A percentile compares a stretch with the other conserved stretches of the same genome.
Evolutionary conservation across 176 grass and related monocot species (phyloP).

Genomic region (Pharus latifolius): DNA sequence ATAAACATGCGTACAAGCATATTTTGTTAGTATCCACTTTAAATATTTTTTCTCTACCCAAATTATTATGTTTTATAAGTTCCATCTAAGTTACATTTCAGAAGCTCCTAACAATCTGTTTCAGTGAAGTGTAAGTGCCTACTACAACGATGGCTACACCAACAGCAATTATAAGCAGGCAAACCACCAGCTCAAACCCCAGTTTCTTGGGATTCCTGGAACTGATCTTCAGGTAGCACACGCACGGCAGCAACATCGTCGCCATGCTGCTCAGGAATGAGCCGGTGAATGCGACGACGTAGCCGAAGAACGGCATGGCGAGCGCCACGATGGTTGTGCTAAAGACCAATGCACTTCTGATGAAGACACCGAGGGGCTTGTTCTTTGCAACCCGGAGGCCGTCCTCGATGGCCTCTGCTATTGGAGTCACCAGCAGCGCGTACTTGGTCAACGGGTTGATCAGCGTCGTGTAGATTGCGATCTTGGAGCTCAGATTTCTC

Average conservation of each 20-base stretch:
- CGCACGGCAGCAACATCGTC: slow-evolving; percentile 60
- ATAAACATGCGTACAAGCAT: no score
- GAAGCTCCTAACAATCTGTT: slow-evolving; percentile 50
- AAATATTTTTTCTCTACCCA: no score
- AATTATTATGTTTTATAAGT: no score
- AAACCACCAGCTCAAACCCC: slow-evolving; percentile 39
- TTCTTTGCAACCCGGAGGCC: slow-evolving; percentile 31
- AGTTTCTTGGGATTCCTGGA: slow-evolving; percentile 30
- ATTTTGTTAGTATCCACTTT: no score
- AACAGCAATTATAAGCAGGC: slow-evolving; percentile 35
- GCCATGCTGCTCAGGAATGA: slow-evolving; percentile 57
- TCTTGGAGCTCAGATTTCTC: slow-evolving; percentile 28
- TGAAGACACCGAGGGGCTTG: slow-evolving; percentile 2
- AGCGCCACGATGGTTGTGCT: slow-evolving; percentile 60
- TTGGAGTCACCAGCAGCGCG: slow-evolving; percentile 22
- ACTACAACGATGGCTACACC: slow-evolving; percentile 35
- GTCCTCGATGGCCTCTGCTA: slow-evolving; percentile 65
- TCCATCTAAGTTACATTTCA: no score
- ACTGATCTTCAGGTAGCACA: slow-evolving; percentile 74
- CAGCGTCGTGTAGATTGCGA: slow-evolving; percentile 79
- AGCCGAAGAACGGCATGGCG: slow-evolving; percentile 51
- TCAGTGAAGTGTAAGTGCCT: slow-evolving; percentile 71
- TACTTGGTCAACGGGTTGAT: slow-evolving; percentile 83
- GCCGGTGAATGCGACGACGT: slow-evolving; percentile 48
- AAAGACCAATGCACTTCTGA: slow-evolving; percentile 54